phyloP scores from a whole-genome alignment of 1,139 yeast genomes.

The Diutina neorugosa region DNA sequence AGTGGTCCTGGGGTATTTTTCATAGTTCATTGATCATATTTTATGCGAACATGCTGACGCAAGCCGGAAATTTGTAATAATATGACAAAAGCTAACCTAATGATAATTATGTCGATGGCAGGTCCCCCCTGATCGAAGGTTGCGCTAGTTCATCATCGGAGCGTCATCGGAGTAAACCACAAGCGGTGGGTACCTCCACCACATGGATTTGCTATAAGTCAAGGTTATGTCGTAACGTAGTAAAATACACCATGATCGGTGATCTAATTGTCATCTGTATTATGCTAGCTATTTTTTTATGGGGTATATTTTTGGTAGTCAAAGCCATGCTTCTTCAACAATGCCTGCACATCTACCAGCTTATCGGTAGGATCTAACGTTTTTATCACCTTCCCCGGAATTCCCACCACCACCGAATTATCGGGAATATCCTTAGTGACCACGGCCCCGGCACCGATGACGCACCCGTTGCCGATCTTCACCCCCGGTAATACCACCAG shows the following conservation, averaged over 20 bases:
- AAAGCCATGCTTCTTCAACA: background rate
- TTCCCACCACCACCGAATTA: conserved; percentile 43
- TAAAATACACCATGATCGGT: too few species aligned
- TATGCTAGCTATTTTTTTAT: background rate
- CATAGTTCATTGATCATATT: background rate
- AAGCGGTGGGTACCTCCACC: too few species aligned
- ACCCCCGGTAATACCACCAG: conserved; percentile 52
- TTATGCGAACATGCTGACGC: background rate
- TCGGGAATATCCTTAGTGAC: conserved; percentile 46
- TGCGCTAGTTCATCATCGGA: too few species aligned
- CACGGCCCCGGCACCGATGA: conserved; percentile 58
- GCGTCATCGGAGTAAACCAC: too few species aligned
- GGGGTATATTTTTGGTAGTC: background rate
- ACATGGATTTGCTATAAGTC: too few species aligned
- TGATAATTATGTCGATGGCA: background rate
- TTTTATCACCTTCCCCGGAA: conserved; percentile 42
- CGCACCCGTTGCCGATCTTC: conserved; percentile 49
- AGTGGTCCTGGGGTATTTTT: background rate
- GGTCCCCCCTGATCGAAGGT: too few species aligned
- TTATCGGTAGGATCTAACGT: background rate
- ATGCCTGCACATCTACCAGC: background rate
- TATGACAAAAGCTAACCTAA: background rate
- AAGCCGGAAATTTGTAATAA: background rate
- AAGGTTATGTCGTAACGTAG: too few species aligned
- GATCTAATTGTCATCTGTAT: background rate